A percentile compares a stretch with the other conserved stretches of the same genome.
phyloP scores from a whole-genome alignment of 2,329 filamentous ascomycete genomes.

The Cadophora luteo-olivacea region DNA sequence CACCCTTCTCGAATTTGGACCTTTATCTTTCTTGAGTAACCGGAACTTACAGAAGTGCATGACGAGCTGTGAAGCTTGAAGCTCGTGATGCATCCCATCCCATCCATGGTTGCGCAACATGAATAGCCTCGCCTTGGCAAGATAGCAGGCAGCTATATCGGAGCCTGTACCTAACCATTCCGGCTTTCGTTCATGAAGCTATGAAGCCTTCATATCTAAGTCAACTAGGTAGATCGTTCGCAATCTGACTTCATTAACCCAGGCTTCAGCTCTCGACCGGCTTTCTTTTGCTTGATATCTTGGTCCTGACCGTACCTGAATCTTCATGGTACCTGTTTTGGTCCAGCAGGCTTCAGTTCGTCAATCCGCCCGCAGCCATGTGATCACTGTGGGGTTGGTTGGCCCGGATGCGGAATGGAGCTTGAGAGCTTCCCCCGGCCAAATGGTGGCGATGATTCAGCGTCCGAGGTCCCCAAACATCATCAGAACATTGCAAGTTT shows the following conservation, averaged over 20 bases:
- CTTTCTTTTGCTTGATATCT: neutral
- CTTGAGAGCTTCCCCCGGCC: neutral
- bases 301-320: neutral
- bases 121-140: slow-evolving; percentile 16
- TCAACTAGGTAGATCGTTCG: neutral
- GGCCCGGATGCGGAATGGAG: slow-evolving; percentile 11
- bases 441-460: slow-evolving; percentile 9
- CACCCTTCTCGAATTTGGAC: neutral
- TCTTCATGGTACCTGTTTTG: slow-evolving; percentile 12
- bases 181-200: neutral
- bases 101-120: neutral
- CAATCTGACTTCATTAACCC: neutral
- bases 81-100: slow-evolving; percentile 18
- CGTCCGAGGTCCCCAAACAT: neutral
- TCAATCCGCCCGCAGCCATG: neutral
- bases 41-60: neutral
- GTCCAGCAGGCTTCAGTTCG: neutral
- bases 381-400: slow-evolving; percentile 13
- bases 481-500: neutral
- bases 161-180: neutral
- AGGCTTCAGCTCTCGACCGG: neutral
- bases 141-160: slow-evolving; percentile 1
- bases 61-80: slow-evolving; percentile 10
- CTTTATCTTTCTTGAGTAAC: neutral
- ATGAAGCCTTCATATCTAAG: neutral